Conservation (phyloP, 78 protist genomes). For the Dictyostelium intermedium region DNA sequence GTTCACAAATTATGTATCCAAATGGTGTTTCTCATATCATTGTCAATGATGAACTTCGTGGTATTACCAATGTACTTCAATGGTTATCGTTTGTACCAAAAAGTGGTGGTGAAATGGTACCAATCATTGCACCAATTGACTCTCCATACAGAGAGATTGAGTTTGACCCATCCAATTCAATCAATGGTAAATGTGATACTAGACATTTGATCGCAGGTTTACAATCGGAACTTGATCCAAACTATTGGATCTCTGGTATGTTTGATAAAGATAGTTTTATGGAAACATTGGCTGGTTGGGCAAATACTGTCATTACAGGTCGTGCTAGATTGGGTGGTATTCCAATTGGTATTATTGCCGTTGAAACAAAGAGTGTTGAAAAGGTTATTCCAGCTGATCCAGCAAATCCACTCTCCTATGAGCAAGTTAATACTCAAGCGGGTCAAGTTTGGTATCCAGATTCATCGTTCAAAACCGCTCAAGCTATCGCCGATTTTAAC, state of each 20-base stretch:
- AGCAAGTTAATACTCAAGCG: conserved; percentile 87
- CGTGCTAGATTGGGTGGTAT: conserved; percentile 98
- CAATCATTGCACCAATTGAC: conserved; percentile 78
- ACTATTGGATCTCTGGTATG: conserved; percentile 89
- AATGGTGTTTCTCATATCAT: conserved; percentile 96
- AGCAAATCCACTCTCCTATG: conserved; percentile 92
- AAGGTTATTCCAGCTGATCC: conserved; percentile 95
- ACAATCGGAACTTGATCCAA: neutral
- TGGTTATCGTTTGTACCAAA: conserved; percentile 95
- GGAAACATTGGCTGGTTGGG: conserved; percentile 97
- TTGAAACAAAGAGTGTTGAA: conserved; percentile 93
- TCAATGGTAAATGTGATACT: conserved; percentile 90
- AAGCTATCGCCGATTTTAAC: conserved; percentile 94
- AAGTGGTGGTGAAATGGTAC: conserved; percentile 67
- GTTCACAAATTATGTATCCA: conserved; percentile 96
- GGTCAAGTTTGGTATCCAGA: conserved; percentile 99
- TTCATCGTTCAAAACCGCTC: conserved; percentile 97
- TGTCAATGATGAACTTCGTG: conserved; percentile 89
- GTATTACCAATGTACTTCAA: conserved; percentile 79
- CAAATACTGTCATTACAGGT: conserved; percentile 96
- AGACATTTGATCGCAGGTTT: conserved; percentile 91
- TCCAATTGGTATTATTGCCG: conserved; percentile 97
- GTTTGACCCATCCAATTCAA: conserved; percentile 79
- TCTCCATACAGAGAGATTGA: conserved; percentile 85
- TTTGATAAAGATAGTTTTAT: conserved; percentile 93